Base-by-base conservation (phyloP, 805 yeast species). In the Wickerhamiella allomyrinae region DNA sequence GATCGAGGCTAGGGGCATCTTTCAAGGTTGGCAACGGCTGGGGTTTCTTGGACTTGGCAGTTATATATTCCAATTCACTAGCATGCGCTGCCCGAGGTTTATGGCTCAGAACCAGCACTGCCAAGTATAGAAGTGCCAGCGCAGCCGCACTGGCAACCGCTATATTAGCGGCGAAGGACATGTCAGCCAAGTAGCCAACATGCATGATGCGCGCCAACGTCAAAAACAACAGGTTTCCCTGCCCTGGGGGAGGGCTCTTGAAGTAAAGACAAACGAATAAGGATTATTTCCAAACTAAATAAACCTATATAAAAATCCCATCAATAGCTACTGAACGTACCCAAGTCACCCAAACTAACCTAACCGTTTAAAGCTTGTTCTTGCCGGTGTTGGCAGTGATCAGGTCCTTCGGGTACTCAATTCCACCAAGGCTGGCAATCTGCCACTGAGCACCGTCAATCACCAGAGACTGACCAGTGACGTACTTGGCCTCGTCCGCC, bases 391-490 rank as follows among this genome's bases (percentile, higher is more conserved):
- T 27, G 31, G 31, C 31, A 7, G 7, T 27, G 31, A 27, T 11
- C 6, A 74, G 45, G 7, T 43, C 47, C 3, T 67, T 65, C 7
- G 80, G 79, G 17, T 34, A 34, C 15, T 34, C 14, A 3, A 20
- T 20, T n/a, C 23, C 37, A 6, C 37, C 37, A 20, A 14, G 10
- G 24, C 31, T 17, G 14, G 37, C 10, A 3, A 20, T n/a, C 9
- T 41, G 47, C 94, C 95, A 85, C 46, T 72, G 67, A 2, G 78
- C 96, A 41, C 95, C 95, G 61, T 86, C 96, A 8, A 87, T 94
- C 15, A 82, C 79, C 29, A 73, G 68, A 14, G 77, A 64, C 3
- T 84, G 41, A n/a, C 95, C 96, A 8, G 79, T 76, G 23, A 86
- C 69, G 57, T 76, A 86, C 5, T 65, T 52, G 4, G 86, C 83